phyloP scores from a whole-genome alignment of 441 rosid genomes.

The Breynia disticha region DNA sequence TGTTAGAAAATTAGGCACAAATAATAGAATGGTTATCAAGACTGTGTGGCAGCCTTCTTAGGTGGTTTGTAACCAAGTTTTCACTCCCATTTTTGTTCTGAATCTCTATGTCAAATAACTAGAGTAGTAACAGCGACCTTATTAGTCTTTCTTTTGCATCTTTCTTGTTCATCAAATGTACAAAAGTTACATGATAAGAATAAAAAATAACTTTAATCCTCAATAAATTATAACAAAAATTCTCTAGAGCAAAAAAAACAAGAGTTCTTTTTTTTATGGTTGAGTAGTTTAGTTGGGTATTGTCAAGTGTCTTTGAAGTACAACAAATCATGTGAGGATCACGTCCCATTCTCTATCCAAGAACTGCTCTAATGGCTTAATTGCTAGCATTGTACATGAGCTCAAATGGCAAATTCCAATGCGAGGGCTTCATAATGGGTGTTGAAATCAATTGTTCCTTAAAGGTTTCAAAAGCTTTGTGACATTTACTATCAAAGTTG shows the following conservation, averaged over 20 bases:
- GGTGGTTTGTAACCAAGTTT: too few relatives aligned
- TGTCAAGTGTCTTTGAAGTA: background rate
- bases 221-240: background rate
- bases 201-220: conserved; percentile 1
- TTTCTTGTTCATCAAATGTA: background rate
- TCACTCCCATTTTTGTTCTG: too few relatives aligned
- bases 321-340: conserved; percentile 4
- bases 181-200: background rate
- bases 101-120: background rate
- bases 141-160: background rate
- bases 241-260: conserved; percentile 1
- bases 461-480: background rate
- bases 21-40: too few relatives aligned
- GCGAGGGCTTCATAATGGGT: background rate
- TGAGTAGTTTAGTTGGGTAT: background rate
- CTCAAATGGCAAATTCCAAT: background rate
- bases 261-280: too few relatives aligned
- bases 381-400: conserved; percentile 7
- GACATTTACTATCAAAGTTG: background rate
- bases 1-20: too few relatives aligned
- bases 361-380: background rate
- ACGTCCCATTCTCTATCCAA: background rate
- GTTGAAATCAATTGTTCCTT: background rate
- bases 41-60: too few relatives aligned
- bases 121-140: background rate